Evolutionary conservation across 2,329 filamentous ascomycete genomes (phyloP), one percentile per base, ranked within the genome.

Genomic region (Eutypa lata): DNA sequence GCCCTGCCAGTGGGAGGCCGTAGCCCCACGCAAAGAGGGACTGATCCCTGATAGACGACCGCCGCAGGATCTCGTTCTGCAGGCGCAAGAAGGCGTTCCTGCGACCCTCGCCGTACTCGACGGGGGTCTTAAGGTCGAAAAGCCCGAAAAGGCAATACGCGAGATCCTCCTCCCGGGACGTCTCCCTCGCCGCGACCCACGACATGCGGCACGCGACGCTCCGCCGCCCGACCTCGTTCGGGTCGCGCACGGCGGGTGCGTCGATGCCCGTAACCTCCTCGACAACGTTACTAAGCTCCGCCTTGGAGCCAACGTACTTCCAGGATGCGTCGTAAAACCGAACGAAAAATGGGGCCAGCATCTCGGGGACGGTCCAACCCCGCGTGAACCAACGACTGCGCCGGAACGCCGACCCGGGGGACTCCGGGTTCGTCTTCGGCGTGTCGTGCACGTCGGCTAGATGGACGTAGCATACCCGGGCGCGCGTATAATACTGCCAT

Each of bases 331-430:
- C 38, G 26, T 46, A 51, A 28, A 51, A 46, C 6, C 31, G 16
- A 14, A 51, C 26, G 16, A 45, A 31, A 3, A 11, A 10, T 5
- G 49, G 49, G 2, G 49, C 49, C 18, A 51, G 14, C 18, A 51
- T 24, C 26, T 46, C 49, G 4, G 38, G 49, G 14, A 51, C 40
- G 3, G 49, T 51, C 49, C 49, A 51, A 18, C 49, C 42, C n/a
- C 49, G 35, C 14, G 37, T 42, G 16, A 51, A 33, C 49, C 42
- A 51, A 8, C 49, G 49, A 7, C 42, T 31, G 24, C 46, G 46
- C 6, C 46, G 21, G 46, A 37, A 37, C 10, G 11, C 24, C 10
- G 46, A 48, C 10, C 19, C 46, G 24, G 46, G 46, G 8, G 46
- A 33, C 13, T 48, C 46, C 7, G 24, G 22, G 14, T 6, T 26